phyloP scores from a whole-genome alignment of 2,329 filamentous ascomycete species.

The Sclerotiophoma versabilis region DNA sequence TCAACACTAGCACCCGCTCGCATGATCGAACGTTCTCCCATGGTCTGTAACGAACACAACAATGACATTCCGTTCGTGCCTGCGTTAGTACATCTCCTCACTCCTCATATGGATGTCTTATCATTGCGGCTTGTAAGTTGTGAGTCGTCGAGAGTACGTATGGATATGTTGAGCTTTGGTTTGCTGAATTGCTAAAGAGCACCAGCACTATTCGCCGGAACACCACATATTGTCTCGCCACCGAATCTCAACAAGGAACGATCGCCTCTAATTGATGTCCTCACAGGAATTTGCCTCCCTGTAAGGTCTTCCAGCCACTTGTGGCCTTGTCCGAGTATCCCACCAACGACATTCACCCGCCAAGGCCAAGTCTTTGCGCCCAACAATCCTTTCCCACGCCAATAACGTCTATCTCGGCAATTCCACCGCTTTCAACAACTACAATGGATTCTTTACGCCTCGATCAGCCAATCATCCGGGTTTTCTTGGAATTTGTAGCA shows the following conservation, averaged over 20 bases:
- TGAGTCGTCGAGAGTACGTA: no score
- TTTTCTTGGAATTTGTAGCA: slow-evolving; percentile 15
- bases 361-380: slow-evolving; percentile 1
- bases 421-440: background rate
- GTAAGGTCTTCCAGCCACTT: background rate
- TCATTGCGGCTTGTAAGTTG: no score
- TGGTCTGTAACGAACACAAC: background rate
- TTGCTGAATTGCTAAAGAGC: no score
- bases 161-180: no score
- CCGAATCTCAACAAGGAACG: no score
- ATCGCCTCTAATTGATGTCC: no score
- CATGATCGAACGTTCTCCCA: background rate
- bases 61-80: background rate
- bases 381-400: background rate
- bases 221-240: no score
- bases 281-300: background rate
- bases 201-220: no score
- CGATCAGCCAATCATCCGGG: slow-evolving; percentile 7
- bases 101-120: background rate
- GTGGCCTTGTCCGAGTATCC: background rate
- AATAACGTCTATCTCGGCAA: background rate
- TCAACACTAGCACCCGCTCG: background rate
- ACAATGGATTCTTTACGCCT: background rate
- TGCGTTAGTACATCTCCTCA: background rate
- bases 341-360: background rate